A percentile compares a stretch with the other conserved stretches of the same genome.
Evolutionary conservation across 1,284 basidiomycete species (phyloP).

Genomic region (Sanghuangporus baumii): DNA sequence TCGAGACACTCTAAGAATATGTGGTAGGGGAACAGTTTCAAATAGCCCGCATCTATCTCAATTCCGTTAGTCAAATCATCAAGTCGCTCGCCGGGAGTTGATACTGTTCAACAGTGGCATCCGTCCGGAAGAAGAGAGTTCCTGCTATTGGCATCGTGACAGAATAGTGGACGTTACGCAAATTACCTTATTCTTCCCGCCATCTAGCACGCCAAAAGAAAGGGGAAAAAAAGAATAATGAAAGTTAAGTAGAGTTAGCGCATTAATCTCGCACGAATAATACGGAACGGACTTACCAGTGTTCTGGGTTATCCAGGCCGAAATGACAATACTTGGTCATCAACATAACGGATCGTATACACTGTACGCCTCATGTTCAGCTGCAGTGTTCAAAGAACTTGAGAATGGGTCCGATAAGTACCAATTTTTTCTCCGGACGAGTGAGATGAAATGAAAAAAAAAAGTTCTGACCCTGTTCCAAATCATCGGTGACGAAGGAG

Average conservation of each 20-base stretch:
- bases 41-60: too few species aligned
- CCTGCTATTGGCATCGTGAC: too few species aligned
- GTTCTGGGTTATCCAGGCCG: not conserved
- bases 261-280: not conserved
- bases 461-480: too few species aligned
- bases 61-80: too few species aligned
- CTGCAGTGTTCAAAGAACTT: not conserved
- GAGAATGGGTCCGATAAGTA: not conserved
- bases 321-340: not conserved
- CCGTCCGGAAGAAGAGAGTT: too few species aligned
- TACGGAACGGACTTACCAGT: not conserved
- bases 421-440: not conserved
- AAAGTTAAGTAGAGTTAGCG: not conserved
- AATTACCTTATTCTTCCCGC: too few species aligned
- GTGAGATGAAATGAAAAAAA: too few species aligned
- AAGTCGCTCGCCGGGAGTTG: too few species aligned
- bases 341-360: not conserved
- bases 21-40: too few species aligned
- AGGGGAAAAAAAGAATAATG: not conserved
- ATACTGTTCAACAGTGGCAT: too few species aligned
- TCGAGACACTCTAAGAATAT: too few species aligned
- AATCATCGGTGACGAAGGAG: not conserved
- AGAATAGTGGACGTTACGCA: too few species aligned
- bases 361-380: not conserved
- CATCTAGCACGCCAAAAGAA: not conserved